Evolutionary conservation across 768 basidiomycete genomes (phyloP), one percentile per base, ranked within the genome.

Genomic region (Suillus hirtellus): DNA sequence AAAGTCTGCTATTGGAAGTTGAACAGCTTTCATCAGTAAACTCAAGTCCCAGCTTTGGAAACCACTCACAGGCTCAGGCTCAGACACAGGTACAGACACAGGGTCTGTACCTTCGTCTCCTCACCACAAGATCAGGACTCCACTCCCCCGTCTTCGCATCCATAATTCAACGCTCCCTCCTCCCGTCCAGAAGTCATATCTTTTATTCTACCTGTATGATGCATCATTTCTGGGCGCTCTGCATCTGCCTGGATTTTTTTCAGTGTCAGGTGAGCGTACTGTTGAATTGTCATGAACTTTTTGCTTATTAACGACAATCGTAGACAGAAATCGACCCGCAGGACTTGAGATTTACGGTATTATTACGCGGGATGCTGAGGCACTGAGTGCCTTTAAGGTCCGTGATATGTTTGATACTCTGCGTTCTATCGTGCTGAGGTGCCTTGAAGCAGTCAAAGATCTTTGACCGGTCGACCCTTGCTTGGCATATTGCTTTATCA

Each of bases 131-230:
- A 31, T 31, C 50, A 31, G 50, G 27, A 11, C 17, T 19, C 31
- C 59, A n/a, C 31, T 34, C 62, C 34, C 60, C 60, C 34, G 31
- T 38, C 43, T 37, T 15, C 27, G 34, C 59, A 34, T 70, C 67
- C 42, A 71, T 70, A 35, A 74, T 43, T 75, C 76, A 31, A 31
- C 31, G 4, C 61, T 59, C 62, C 24, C 71, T 64, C 66, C 63
- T 64, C 46, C 66, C 47, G n/a, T 15, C 34, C 55, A 2, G 66
- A 64, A 19, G 71, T 74, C 55, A 77, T 2, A 27, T 35, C 9
- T 35, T 8, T 35, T 35, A 35, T 35, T 35, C 35, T 35, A 35
- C 35, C 1, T 37, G 35, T 37, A 37, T 0, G 35, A 37, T 1
- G 1, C 35, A 37, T 37, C 35, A 37, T 10, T 37, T 37, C 7